phyloP scores from a whole-genome alignment of 1,284 basidiomycete genomes.

The Cryptococcus sp. region DNA sequence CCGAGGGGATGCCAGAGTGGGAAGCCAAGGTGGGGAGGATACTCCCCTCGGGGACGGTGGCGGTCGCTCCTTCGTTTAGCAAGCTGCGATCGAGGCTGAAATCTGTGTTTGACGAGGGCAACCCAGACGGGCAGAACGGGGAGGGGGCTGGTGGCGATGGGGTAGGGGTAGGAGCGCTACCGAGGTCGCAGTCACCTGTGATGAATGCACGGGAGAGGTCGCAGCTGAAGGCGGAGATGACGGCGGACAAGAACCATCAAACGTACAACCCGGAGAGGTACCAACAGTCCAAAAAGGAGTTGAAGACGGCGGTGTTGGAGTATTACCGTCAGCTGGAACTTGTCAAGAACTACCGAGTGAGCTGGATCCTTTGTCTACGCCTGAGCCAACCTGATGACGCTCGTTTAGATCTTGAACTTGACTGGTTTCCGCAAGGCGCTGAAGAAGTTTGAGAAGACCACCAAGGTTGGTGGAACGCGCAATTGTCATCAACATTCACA shows the following conservation, averaged over 20 bases:
- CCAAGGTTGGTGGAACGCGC: conserved; percentile 54
- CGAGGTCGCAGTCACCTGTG: conserved; percentile 7
- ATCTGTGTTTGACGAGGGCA: not conserved
- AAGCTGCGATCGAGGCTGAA: conserved; percentile 22
- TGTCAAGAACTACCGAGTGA: conserved; percentile 78
- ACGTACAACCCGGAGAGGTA: conserved; percentile 72
- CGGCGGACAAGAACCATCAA: conserved; percentile 32
- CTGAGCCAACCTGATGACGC: too few species aligned
- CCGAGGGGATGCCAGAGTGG: conserved; percentile 42
- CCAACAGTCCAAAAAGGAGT: conserved; percentile 70
- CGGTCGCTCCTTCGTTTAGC: conserved; percentile 1
- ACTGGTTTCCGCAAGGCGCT: conserved; percentile 86
- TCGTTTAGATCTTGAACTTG: conserved; percentile 71
- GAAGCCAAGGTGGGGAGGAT: conserved; percentile 36
- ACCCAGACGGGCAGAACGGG: not conserved
- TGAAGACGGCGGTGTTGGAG: conserved; percentile 78
- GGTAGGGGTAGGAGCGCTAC: not conserved
- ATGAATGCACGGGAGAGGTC: conserved; percentile 13
- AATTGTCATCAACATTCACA: not conserved
- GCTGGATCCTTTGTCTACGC: conserved; percentile 54
- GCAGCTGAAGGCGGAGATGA: conserved; percentile 26
- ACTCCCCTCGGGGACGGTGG: conserved; percentile 16
- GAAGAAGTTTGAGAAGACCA: conserved; percentile 90
- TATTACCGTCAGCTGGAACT: conserved; percentile 76
- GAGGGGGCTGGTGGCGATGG: conserved; percentile 1